Evolutionary conservation across 2,329 filamentous ascomycete species (phyloP).

Genomic region (Fusarium marasasianum): DNA sequence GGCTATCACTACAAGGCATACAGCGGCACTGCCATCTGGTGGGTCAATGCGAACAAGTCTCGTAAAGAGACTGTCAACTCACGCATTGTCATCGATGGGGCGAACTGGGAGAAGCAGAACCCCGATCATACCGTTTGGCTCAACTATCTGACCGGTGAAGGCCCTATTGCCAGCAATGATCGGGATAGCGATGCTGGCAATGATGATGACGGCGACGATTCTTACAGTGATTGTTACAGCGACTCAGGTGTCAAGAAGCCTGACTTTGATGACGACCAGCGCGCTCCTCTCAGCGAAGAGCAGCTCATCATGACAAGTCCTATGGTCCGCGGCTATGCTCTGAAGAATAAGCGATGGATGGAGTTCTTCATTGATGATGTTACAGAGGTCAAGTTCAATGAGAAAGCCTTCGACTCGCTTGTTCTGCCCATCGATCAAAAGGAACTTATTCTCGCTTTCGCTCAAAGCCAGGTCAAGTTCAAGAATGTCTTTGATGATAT

Average conservation of each 20-base stretch:
- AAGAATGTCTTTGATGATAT: constrained; percentile 60
- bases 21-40: constrained; percentile 49
- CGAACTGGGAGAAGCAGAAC: constrained; percentile 46
- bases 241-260: neutral
- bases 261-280: neutral
- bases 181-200: neutral
- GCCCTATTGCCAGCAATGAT: neutral
- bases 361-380: constrained; percentile 60
- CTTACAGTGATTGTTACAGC: neutral
- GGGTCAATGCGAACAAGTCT: constrained; percentile 35
- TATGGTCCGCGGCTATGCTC: constrained; percentile 58
- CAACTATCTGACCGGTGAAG: neutral
- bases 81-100: constrained; percentile 46
- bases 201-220: neutral
- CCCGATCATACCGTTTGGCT: constrained; percentile 41
- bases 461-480: constrained; percentile 55
- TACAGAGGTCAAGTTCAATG: constrained; percentile 58
- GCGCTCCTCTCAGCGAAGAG: constrained; percentile 48
- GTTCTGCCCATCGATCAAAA: constrained; percentile 61
- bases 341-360: constrained; percentile 59
- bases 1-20: constrained; percentile 61
- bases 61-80: constrained; percentile 44
- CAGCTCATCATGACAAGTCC: constrained; percentile 53
- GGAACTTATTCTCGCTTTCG: constrained; percentile 61
- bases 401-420: constrained; percentile 58